Base-by-base conservation (phyloP, 192 early-diverging fungal genomes). In the Coemansia aciculifera region DNA sequence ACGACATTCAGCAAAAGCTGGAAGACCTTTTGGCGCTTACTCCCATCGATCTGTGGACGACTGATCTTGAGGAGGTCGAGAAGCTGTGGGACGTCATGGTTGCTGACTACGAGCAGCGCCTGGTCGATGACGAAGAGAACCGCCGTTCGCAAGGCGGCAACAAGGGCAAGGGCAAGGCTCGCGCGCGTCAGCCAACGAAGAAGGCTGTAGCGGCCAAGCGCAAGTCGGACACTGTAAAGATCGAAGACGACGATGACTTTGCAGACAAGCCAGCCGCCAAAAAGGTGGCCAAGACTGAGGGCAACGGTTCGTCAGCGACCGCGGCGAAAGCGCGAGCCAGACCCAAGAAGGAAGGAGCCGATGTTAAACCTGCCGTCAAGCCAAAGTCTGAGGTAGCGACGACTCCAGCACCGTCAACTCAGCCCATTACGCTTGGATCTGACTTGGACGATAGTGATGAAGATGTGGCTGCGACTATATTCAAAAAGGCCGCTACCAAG, bases 21-120 rank as follows among this genome's bases (percentile, higher is more conserved):
- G 85, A 88, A 24, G 69, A 77, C 3, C 66, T 95, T 64, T 74
- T 89, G 6, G 78, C 77, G 1, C 88, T 86, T 59, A 79, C 91
- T 11, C 87, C 94, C 1, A 75, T 85, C 32, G 87, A 92, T 63
- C 79, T 98, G 46, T 99, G 97, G 97, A 80, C 85, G 15, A 68
- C 82, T 31, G 97, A 99, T 71, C 71, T 99, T 56, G 89, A 94
- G n/a, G 83, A 72, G n/a, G 91, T 98, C 51, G 68, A 93, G 42
- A 85, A 69, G n/a, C 80, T 88, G 67, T 99, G 95, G 95, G 79
- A 96, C 52, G 87, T 84, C 43, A 73, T 77, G 69, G 59, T 86
- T 5, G 66, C 43, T 9, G 66, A 84, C 27, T 77, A 78, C 51
- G 73, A 67, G 49, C 46, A 73, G 71, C 72, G 75, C 5, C 68